These are phyloP conservation scores for Talaromyces sp. DNA, from an alignment of 2,329 filamentous ascomycete genomes.

Conservation along the genomic window DNA sequence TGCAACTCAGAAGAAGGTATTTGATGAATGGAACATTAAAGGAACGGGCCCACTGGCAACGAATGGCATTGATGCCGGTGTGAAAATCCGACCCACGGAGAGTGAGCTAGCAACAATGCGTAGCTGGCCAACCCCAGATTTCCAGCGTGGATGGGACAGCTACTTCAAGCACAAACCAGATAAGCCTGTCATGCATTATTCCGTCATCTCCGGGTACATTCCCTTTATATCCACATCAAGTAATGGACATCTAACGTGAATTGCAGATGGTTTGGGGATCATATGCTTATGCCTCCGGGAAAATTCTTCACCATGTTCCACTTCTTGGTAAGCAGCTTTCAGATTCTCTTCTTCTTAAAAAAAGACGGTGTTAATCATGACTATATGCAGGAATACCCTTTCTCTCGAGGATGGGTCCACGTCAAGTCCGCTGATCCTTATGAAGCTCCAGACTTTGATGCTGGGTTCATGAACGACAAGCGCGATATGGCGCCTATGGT, in stretches of 20 bases:
- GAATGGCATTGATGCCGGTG: slow-evolving; percentile 75
- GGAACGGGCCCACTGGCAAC: slow-evolving; percentile 73
- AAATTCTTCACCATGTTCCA: slow-evolving; percentile 85
- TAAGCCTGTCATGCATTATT: slow-evolving; percentile 85
- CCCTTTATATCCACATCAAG: not conserved
- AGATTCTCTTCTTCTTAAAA: not conserved
- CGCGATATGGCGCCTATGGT: slow-evolving; percentile 81
- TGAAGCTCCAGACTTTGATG: slow-evolving; percentile 70
- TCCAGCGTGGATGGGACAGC: slow-evolving; percentile 69
- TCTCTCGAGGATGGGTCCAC: slow-evolving; percentile 67
- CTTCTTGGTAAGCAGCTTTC: slow-evolving; percentile 50
- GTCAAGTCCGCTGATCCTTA: slow-evolving; percentile 70
- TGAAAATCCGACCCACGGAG: slow-evolving; percentile 69
- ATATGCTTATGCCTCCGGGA: slow-evolving; percentile 63
- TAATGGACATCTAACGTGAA: not conserved
- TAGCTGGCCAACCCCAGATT: slow-evolving; percentile 69
- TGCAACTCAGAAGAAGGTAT: slow-evolving; percentile 67
- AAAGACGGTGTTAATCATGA: not conserved
- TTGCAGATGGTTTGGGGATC: slow-evolving; percentile 38
- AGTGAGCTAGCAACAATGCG: slow-evolving; percentile 66
- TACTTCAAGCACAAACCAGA: slow-evolving; percentile 83
- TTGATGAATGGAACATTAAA: slow-evolving; percentile 72
- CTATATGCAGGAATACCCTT: slow-evolving; percentile 58
- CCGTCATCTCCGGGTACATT: slow-evolving; percentile 60
- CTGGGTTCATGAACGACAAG: slow-evolving; percentile 81